These are phyloP conservation scores for Phytophthora kernoviae DNA, from an alignment of 352 stramenopile species.

Conservation along the genomic window DNA sequence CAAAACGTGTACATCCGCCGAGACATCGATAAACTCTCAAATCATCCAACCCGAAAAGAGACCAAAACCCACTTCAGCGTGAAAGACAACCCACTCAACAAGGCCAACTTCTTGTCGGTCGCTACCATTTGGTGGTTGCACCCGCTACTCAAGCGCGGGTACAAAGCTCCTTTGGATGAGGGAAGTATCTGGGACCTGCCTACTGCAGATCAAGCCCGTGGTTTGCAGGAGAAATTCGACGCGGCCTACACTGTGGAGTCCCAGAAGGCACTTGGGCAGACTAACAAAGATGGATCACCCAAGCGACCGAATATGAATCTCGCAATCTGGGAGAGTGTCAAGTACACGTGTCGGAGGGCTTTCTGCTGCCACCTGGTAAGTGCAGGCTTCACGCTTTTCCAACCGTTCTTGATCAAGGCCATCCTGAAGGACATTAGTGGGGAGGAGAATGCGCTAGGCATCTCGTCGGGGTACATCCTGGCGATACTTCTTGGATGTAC, in stretches of 20 bases:
- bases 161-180: conserved; percentile 33
- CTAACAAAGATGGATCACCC: background rate
- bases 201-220: conserved; percentile 28
- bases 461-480: conserved; percentile 49
- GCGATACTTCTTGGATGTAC: conserved; percentile 34
- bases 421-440: conserved; percentile 47
- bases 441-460: conserved; percentile 40
- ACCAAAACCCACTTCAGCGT: background rate
- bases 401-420: conserved; percentile 64
- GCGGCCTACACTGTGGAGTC: conserved; percentile 25
- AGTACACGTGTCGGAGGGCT: conserved; percentile 29
- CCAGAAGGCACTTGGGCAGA: background rate
- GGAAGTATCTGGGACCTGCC: conserved; percentile 38
- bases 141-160: conserved; percentile 39
- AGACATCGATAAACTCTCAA: background rate
- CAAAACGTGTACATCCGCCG: conserved; percentile 1
- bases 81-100: conserved; percentile 33
- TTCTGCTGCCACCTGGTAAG: conserved; percentile 38
- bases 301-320: conserved; percentile 31
- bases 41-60: background rate
- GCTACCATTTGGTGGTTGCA: conserved; percentile 53
- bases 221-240: conserved; percentile 39
- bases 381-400: conserved; percentile 39
- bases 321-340: conserved; percentile 44
- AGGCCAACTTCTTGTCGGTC: conserved; percentile 40